Evolutionary conservation across 148 eudicot species (phyloP).

Genomic region (Polygonum maritimum): DNA sequence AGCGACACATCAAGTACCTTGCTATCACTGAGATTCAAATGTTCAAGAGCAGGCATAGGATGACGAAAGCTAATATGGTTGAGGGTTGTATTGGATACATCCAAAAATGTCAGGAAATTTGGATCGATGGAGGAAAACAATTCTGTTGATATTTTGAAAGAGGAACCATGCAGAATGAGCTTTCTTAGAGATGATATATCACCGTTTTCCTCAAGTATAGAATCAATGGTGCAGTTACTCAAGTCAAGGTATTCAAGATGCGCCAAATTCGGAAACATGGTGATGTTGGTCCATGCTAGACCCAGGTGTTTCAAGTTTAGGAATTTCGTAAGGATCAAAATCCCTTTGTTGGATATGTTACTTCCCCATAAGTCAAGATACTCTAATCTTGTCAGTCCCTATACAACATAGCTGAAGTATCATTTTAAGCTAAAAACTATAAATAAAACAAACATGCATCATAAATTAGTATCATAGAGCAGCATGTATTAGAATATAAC

Average conservation of each 20-base stretch:
- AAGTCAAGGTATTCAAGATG: conserved; percentile 57
- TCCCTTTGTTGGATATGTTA: conserved; percentile 56
- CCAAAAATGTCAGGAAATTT: conserved; percentile 39
- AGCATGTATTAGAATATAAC: not conserved
- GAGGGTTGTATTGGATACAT: conserved; percentile 52
- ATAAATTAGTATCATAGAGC: not conserved
- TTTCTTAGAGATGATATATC: conserved; percentile 35
- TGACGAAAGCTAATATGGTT: conserved; percentile 37
- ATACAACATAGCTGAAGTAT: not conserved
- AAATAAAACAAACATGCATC: not conserved
- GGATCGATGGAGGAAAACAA: conserved; percentile 39
- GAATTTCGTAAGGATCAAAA: conserved; percentile 27
- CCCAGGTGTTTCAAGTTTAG: conserved; percentile 52
- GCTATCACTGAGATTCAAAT: conserved; percentile 63
- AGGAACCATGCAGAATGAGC: conserved; percentile 53
- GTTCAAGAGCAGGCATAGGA: conserved; percentile 40
- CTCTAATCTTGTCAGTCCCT: conserved; percentile 61
- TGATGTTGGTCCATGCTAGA: conserved; percentile 77
- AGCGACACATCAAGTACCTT: conserved; percentile 35
- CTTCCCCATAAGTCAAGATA: conserved; percentile 87
- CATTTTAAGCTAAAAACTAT: not conserved
- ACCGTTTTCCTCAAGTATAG: conserved; percentile 38
- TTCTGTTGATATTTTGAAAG: conserved; percentile 25
- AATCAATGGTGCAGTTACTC: conserved; percentile 65
- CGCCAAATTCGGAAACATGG: conserved; percentile 50